Evolutionary conservation across 164 flowering plant genomes (phyloP).

Genomic region (Liquidambar formosana): DNA sequence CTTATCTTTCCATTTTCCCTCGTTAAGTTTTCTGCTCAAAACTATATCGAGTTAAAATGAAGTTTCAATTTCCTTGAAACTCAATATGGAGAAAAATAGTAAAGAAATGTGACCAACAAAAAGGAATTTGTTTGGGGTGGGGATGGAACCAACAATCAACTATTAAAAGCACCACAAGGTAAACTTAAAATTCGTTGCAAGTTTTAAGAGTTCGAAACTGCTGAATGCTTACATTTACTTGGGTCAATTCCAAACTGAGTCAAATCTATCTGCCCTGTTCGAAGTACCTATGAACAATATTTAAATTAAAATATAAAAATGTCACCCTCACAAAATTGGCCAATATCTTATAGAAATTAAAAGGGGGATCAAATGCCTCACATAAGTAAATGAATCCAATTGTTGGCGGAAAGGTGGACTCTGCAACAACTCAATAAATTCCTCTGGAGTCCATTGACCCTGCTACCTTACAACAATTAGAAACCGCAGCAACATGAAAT

Average conservation of each 20-base stretch:
- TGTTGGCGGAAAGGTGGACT: slow-evolving; percentile 97
- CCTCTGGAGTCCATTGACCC: slow-evolving; percentile 79
- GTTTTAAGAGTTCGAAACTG: not conserved
- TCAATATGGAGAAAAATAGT: no score
- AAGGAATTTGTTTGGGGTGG: no score
- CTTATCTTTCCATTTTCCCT: no score
- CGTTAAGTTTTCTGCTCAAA: no score
- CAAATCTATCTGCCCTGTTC: slow-evolving; percentile 93
- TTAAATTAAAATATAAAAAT: not conserved
- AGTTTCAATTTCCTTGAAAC: no score
- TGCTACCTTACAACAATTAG: slow-evolving; percentile 29
- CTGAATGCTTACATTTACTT: slow-evolving; percentile 75
- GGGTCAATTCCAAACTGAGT: slow-evolving; percentile 97
- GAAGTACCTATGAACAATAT: slow-evolving; percentile 60
- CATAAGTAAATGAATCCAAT: slow-evolving; percentile 93
- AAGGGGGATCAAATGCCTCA: slow-evolving; percentile 29
- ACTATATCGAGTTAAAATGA: no score
- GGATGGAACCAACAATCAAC: not conserved
- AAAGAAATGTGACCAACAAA: no score
- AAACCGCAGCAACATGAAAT: slow-evolving; percentile 8
- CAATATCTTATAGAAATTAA: not conserved
- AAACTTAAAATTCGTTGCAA: not conserved
- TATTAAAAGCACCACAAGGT: not conserved
- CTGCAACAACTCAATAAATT: slow-evolving; percentile 80
- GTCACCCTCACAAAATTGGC: not conserved